A percentile compares a stretch with the other conserved stretches of the same genome.
These are phyloP conservation scores for Bacterosira constricta DNA, from an alignment of 108 stramenopile species.

Conservation along the genomic window DNA sequence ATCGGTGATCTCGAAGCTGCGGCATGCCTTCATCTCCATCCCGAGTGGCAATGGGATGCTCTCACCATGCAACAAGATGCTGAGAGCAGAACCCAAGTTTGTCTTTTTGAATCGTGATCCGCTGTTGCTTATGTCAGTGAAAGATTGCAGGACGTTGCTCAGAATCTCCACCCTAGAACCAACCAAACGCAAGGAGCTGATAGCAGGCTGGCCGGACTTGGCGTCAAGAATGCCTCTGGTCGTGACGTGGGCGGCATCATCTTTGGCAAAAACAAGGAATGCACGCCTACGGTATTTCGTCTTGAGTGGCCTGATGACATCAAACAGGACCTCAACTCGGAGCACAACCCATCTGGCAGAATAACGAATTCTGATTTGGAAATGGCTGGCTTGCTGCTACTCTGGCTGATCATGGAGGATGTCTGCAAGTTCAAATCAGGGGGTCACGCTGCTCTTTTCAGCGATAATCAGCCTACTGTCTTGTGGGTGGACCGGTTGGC, in stretches of 20 bases:
- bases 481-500: background rate
- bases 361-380: background rate
- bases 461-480: background rate
- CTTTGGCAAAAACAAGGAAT: background rate
- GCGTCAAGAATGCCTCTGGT: conserved; percentile 19
- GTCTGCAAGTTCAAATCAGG: background rate
- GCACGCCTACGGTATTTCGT: background rate
- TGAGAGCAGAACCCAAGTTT: too few relatives aligned
- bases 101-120: too few relatives aligned
- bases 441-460: background rate
- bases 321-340: background rate
- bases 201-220: conserved; percentile 35
- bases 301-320: background rate
- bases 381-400: background rate
- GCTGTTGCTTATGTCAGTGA: too few relatives aligned
- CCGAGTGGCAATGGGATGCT: too few relatives aligned
- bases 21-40: too few relatives aligned
- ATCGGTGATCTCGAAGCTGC: too few relatives aligned
- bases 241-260: background rate
- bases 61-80: too few relatives aligned
- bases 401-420: background rate
- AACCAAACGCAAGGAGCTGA: too few relatives aligned
- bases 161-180: too few relatives aligned
- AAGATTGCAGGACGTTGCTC: too few relatives aligned
- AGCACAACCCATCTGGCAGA: background rate